Base-by-base conservation (phyloP, 2,329 filamentous ascomycete genomes). In the Colletotrichum sp. region DNA sequence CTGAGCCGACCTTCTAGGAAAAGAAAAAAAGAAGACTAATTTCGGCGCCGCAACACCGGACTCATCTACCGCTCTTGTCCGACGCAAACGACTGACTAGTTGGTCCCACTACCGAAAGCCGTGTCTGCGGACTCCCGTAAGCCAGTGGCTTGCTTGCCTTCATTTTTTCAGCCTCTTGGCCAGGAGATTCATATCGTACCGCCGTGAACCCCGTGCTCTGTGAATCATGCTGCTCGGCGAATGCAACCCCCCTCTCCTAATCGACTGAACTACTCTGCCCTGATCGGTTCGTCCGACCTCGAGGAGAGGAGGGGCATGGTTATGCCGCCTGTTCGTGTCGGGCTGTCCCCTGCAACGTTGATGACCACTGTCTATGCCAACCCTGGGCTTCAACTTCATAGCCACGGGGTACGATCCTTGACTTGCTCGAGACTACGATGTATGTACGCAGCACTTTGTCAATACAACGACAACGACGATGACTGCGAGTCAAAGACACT, bases 61-160 rank as follows among this genome's bases (percentile, higher is more conserved):
- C 67, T 27, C n/a, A 32, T 34, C 39, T 52, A 22, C 44, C 55
- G 69, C 30, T 67, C 22, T 27, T 68, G 39, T 73, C 11, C 55
- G 69, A 72, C 52, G 52, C 44, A 22, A 36, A 67, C 30, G 6
- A 68, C 36, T 49, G 25, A 15, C 19, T 52, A 12, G 57, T 32
- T 67, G 30, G 32, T 72, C 70, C 39, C 63, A 63, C 57, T 19
- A 22, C 49, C 63, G 69, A 27, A 44, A 57, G 73, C 69, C 73
- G 39, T 69, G 59, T 61, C 64, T 73, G 70, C 73, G 70, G 70
- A 73, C 64, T 64, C 44, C 69, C 64, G 73, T 52, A 49, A 76
- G 34, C 59, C 49, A 65, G 34, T 64, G 62, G 62, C 62, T 44
- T 32, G 34, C 25, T 25, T 57, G 36, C 16, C 69, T 62, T 39